Evolutionary conservation across 108 stramenopile genomes (phyloP).

Genomic region (Cafeteria roenbergensis): DNA sequence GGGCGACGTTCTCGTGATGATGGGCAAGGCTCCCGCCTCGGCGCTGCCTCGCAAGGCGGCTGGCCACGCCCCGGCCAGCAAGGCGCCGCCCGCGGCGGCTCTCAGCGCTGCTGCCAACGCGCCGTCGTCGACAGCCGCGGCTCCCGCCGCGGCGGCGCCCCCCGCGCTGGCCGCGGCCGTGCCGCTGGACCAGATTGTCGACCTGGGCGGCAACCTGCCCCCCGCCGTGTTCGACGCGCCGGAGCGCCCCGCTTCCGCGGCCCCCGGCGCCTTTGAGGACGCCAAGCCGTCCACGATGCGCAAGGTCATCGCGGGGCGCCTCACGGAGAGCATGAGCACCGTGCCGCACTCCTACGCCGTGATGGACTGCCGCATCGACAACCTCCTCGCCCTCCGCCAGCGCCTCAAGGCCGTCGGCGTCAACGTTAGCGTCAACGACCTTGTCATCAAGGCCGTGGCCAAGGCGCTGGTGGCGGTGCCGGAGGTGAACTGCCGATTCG

Average conservation of each 20-base stretch:
- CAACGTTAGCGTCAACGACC: constrained; percentile 83
- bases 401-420: constrained; percentile 57
- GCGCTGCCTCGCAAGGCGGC: no score
- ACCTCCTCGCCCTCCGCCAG: constrained; percentile 61
- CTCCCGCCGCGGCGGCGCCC: no score
- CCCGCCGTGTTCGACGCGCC: no score
- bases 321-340: constrained; percentile 81
- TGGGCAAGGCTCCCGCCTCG: no score
- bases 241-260: constrained; percentile 2
- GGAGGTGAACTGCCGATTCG: constrained; percentile 63
- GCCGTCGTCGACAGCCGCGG: no score
- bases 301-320: constrained; percentile 80
- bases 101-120: no score
- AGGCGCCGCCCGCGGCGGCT: no score
- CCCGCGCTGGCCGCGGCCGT: no score
- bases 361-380: constrained; percentile 72
- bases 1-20: no score
- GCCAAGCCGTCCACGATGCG: constrained; percentile 49
- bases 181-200: no score
- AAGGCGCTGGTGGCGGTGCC: constrained; percentile 88
- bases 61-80: no score
- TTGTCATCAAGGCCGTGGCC: constrained; percentile 87
- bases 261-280: constrained; percentile 24
- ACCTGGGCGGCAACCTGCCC: no score
- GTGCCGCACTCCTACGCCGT: constrained; percentile 92